A percentile compares a stretch with the other conserved stretches of the same genome.
phyloP scores from a whole-genome alignment of 2,329 filamentous ascomycete species.

The Aspergillus ochraceoroseus region DNA sequence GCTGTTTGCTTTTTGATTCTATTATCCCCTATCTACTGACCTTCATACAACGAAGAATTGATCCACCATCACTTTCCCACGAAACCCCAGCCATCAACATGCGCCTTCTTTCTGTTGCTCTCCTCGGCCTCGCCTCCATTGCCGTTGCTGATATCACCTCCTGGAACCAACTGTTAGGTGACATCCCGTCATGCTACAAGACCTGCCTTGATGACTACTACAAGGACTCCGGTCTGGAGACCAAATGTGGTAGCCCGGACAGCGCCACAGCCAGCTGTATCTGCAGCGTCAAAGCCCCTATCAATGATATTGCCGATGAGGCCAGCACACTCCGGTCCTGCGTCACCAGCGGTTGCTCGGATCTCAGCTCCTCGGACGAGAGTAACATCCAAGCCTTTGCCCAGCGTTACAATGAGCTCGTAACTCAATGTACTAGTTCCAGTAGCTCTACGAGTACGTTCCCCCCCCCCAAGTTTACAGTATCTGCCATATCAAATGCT shows the following conservation, averaged over 20 bases:
- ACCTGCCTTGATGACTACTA: slow-evolving; percentile 13
- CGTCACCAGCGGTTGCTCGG: background rate
- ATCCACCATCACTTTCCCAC: no score
- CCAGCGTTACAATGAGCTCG: no score
- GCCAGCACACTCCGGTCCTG: background rate
- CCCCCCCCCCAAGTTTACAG: no score
- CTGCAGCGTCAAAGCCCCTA: slow-evolving; percentile 2
- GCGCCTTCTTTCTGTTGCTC: slow-evolving; percentile 11
- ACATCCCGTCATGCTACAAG: slow-evolving; percentile 12
- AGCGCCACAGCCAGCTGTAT: slow-evolving; percentile 7
- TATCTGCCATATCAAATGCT: no score
- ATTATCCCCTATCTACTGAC: no score
- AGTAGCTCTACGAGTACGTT: no score
- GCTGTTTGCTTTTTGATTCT: no score
- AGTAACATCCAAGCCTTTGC: no score
- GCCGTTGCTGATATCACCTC: slow-evolving; percentile 10
- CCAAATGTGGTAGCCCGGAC: slow-evolving; percentile 10
- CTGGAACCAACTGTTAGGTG: slow-evolving; percentile 13
- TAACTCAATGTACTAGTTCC: no score
- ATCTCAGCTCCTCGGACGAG: background rate
- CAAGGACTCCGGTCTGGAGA: slow-evolving; percentile 7
- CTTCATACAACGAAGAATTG: no score
- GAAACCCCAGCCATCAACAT: no score
- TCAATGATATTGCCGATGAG: background rate
- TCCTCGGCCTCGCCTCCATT: slow-evolving; percentile 12